Base-by-base conservation (phyloP, 164 flowering plant genomes). In the Stephania japonica region DNA sequence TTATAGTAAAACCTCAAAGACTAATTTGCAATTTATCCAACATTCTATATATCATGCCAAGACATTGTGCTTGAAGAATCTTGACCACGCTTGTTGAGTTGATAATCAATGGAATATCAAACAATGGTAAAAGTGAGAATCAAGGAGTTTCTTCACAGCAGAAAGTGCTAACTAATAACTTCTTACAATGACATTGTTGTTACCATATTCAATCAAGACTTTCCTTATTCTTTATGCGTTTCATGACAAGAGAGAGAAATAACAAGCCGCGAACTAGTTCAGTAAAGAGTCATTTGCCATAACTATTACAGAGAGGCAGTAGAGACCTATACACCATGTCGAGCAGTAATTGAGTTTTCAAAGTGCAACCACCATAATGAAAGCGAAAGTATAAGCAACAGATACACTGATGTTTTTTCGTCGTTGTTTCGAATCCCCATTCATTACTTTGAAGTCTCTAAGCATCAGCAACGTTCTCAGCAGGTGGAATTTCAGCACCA, bases 381-480 rank as follows among this genome's bases (percentile, higher is more conserved):
- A 16, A 5, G 62, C 5, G n/a, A 19, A 16, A 5, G 62, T 5
- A 19, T 56, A 56, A 19, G 62, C 21, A 56, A 56, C 21, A 56
- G 62, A 56, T 1, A 56, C 18, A 16, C 62, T 6, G 6, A 56
- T 56, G 23, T 6, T 16, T 56, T 18, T 56, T n/a, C 6, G 62
- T 19, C 6, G n/a, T 56, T 19, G n/a, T 56, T 19, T 56, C n/a
- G 3, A 3, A 16, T 19, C n/a, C n/a, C 23, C n/a, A 56, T 56
- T 4, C 21, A 66, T 66, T 66, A 26, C 44, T 32, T 32, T 65
- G 41, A 1, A 21, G 9, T 41, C 26, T 42, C 72, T 79, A 89
- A 71, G 86, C 95, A 49, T 78, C 72, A 27, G 83, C 87, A 75
- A 81, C 88, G 77, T 85, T 79, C 73, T 85, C 86, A 59, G 21